A percentile compares a stretch with the other conserved stretches of the same genome.
These are phyloP conservation scores for Yamadazyma diospyri DNA, from an alignment of 1,139 yeast species.

Conservation along the genomic window DNA sequence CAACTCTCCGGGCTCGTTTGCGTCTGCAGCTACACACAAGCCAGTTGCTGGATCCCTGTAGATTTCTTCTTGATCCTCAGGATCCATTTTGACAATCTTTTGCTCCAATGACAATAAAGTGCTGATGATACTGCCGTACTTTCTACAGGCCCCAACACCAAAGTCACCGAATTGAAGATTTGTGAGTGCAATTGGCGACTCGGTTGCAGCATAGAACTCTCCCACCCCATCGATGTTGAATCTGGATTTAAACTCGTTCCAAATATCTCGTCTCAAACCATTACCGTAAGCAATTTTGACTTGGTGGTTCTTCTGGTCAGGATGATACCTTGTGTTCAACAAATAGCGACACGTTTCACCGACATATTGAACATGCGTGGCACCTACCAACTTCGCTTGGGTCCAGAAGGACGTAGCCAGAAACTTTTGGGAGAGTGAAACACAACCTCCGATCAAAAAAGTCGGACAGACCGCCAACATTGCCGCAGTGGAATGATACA, in stretches of 20 bases:
- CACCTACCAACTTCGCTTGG: constrained; percentile 66
- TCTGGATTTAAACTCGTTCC: constrained; percentile 75
- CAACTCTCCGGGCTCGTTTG: constrained; percentile 81
- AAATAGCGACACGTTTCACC: constrained; percentile 94
- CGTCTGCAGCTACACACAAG: constrained; percentile 33
- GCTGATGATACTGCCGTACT: constrained; percentile 67
- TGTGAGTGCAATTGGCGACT: constrained; percentile 88
- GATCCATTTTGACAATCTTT: constrained; percentile 69
- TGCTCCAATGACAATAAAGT: constrained; percentile 55
- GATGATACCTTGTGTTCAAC: constrained; percentile 58
- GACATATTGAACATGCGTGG: constrained; percentile 88
- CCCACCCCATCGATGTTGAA: constrained; percentile 76
- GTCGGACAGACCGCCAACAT: constrained; percentile 80
- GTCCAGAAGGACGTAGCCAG: constrained; percentile 89
- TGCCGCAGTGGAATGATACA: constrained; percentile 93
- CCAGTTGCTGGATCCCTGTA: constrained; percentile 73
- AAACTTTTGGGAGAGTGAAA: constrained; percentile 78
- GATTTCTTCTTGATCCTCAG: constrained; percentile 71
- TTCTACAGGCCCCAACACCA: constrained; percentile 89
- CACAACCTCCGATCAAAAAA: constrained; percentile 62
- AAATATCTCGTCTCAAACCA: constrained; percentile 89
- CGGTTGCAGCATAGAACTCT: constrained; percentile 94
- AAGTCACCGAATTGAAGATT: constrained; percentile 72
- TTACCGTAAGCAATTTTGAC: constrained; percentile 84
- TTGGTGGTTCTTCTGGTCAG: constrained; percentile 65